phyloP scores from a whole-genome alignment of 169 alveolate species.

The Cryptosporidium viatorum region DNA sequence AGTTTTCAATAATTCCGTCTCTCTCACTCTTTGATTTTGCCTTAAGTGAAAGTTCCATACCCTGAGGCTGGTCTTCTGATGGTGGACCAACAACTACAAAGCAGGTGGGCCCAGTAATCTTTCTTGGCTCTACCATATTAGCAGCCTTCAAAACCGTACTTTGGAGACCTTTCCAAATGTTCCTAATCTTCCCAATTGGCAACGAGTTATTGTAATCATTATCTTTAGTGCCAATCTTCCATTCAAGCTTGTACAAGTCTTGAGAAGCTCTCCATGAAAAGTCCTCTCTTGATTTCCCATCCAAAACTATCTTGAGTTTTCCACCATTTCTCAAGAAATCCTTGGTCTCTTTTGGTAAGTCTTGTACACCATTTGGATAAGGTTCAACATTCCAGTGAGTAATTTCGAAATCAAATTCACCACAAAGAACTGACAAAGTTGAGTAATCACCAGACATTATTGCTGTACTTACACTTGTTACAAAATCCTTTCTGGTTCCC shows the following conservation, averaged over 20 bases:
- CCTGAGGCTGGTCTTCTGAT: conserved; percentile 91
- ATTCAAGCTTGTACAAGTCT: conserved; percentile 87
- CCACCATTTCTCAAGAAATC: conserved; percentile 90
- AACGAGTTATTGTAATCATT: conserved; percentile 84
- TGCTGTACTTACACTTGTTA: conserved; percentile 37
- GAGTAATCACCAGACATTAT: conserved; percentile 19
- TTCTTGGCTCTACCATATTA: conserved; percentile 88
- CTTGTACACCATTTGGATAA: conserved; percentile 93
- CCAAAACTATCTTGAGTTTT: conserved; percentile 78
- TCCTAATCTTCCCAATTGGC: conserved; percentile 88
- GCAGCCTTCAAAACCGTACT: conserved; percentile 88
- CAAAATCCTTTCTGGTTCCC: conserved; percentile 43
- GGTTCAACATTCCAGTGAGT: conserved; percentile 93
- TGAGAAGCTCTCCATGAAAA: conserved; percentile 87
- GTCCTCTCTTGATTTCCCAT: conserved; percentile 80
- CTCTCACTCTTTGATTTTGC: conserved; percentile 89
- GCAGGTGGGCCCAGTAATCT: conserved; percentile 85
- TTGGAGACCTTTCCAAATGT: conserved; percentile 89
- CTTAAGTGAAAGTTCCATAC: conserved; percentile 87
- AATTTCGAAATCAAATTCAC: conserved; percentile 83
- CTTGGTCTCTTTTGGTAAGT: conserved; percentile 86
- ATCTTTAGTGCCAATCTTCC: conserved; percentile 87
- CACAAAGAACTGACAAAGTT: conserved; percentile 19
- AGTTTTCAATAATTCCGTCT: conserved; percentile 87
- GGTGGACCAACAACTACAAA: conserved; percentile 89